Conservation (phyloP, 768 basidiomycete species). For the Tricholoma hemisulphureum region DNA sequence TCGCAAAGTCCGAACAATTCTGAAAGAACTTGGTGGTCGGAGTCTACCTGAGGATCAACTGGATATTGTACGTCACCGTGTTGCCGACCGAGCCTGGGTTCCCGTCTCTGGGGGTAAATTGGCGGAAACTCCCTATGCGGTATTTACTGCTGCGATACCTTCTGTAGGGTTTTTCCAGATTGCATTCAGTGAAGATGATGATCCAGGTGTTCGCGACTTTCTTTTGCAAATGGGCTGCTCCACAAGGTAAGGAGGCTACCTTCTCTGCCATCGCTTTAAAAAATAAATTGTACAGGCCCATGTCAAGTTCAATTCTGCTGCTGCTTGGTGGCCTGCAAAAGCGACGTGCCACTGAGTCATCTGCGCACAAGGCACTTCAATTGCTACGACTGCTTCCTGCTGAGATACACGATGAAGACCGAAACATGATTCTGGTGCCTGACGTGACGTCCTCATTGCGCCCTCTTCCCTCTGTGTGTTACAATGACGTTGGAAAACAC, state of each 20-base stretch:
- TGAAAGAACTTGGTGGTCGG: slow-evolving; percentile 31
- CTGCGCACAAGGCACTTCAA: slow-evolving; percentile 22
- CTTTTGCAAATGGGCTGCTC: slow-evolving; percentile 39
- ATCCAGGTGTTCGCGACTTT: slow-evolving; percentile 18
- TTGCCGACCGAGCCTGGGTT: slow-evolving; percentile 30
- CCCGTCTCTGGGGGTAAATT: slow-evolving; percentile 24
- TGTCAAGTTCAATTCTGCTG: slow-evolving; percentile 21
- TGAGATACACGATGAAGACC: slow-evolving; percentile 7
- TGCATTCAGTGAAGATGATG: slow-evolving; percentile 10
- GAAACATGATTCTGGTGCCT: slow-evolving; percentile 31
- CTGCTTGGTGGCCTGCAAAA: not conserved
- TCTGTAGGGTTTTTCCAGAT: slow-evolving; percentile 26
- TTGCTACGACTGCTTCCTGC: slow-evolving; percentile 31
- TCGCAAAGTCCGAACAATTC: slow-evolving; percentile 19
- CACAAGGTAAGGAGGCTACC: slow-evolving; percentile 32
- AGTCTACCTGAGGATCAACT: slow-evolving; percentile 17
- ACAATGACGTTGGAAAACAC: slow-evolving; percentile 40
- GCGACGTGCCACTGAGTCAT: not conserved
- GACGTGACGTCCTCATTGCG: slow-evolving; percentile 27
- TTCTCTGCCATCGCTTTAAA: not conserved
- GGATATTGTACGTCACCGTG: slow-evolving; percentile 12
- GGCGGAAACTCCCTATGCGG: slow-evolving; percentile 17
- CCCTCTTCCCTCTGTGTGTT: slow-evolving; percentile 29
- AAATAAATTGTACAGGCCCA: slow-evolving; percentile 28
- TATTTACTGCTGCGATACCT: slow-evolving; percentile 17